Base-by-base conservation (phyloP, 352 stramenopile species). In the Pythium brachiatum region DNA sequence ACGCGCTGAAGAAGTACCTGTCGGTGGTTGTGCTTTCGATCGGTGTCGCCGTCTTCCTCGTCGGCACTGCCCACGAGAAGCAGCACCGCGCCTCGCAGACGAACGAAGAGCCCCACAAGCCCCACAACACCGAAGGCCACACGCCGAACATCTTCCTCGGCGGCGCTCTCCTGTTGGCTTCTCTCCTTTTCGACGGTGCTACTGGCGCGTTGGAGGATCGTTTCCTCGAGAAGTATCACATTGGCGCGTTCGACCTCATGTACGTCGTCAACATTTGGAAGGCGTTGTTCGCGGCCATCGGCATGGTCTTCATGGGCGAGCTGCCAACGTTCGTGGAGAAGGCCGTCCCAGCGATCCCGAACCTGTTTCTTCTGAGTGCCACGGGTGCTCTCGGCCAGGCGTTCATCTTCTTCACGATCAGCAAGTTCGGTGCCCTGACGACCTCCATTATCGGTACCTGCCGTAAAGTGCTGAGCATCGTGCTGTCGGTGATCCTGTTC, bases 231-330 rank as follows among this genome's bases (percentile, higher is more conserved):
- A 68, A 84, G 50, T 92, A 92, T 68, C 76, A 92, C 63, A 80
- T 95, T 32, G 83, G 84, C 23, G 77, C 86, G 4, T 95, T 95
- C 61, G 84, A 93, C 57, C 72, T 95, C 39, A 95, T 95, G 86
- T 94, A 90, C 72, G 72, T 82, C n/a, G 81, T 95, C 57, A 93
- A 90, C 74, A 78, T 90, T 53, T 95, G 87, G 76, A 95, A 94
- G 74, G 76, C 76, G 11, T 32, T 86, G 20, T 95, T 94, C 55
- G 74, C 83, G 6, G 77, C 62, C 7, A 62, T 77, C 7, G 84
- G 84, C 1, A 88, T 91, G 81, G 78, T 91, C 27, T 68, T 85
- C 41, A 89, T 87, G 58, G 78, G 80, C 15, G 83, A 93, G 58
- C 68, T 92, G 9, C 76, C 75, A 0, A 69, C 75, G 3, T 88